phyloP scores from a whole-genome alignment of 2,329 filamentous ascomycete species.

The Fusarium brevicatenulatum region DNA sequence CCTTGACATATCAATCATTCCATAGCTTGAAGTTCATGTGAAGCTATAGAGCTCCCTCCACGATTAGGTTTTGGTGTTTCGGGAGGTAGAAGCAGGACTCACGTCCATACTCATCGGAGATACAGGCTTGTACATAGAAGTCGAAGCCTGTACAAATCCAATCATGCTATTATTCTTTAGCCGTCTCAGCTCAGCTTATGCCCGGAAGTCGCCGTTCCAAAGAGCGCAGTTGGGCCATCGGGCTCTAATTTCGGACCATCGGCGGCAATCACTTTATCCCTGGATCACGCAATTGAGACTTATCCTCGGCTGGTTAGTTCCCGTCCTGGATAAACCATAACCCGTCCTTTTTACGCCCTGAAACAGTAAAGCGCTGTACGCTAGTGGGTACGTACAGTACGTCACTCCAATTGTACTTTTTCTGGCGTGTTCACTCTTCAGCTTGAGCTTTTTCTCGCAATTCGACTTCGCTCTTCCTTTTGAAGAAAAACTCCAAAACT shows the following conservation, averaged over 20 bases:
- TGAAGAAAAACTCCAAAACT: not conserved
- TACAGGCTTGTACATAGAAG: rapidly evolving
- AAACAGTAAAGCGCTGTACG: not conserved
- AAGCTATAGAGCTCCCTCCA: rapidly evolving
- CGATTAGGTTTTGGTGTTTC: not conserved
- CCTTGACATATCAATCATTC: rapidly evolving
- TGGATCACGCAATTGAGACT: slow-evolving; percentile 30
- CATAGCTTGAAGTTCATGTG: rapidly evolving
- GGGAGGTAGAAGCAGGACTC: rapidly evolving
- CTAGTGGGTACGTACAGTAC: slow-evolving; percentile 25
- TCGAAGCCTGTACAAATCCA: not conserved
- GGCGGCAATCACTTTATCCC: slow-evolving; percentile 26
- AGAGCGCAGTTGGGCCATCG: not conserved
- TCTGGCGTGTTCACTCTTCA: slow-evolving; percentile 7
- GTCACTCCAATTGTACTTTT: slow-evolving; percentile 24
- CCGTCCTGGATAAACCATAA: not conserved
- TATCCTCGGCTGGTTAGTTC: not conserved
- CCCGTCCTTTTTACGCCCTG: not conserved
- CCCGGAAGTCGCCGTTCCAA: slow-evolving; percentile 16
- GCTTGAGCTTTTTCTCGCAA: slow-evolving; percentile 19
- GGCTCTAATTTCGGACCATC: slow-evolving; percentile 21
- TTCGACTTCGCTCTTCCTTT: not conserved
- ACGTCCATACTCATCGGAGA: rapidly evolving
- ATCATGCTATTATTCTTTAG: not conserved
- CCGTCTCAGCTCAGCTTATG: not conserved